Percentiles rank a stretch among this genome's conserved stretches.
Conservation (phyloP, 2,329 filamentous ascomycete species). For the Nigrospora oryzae region DNA sequence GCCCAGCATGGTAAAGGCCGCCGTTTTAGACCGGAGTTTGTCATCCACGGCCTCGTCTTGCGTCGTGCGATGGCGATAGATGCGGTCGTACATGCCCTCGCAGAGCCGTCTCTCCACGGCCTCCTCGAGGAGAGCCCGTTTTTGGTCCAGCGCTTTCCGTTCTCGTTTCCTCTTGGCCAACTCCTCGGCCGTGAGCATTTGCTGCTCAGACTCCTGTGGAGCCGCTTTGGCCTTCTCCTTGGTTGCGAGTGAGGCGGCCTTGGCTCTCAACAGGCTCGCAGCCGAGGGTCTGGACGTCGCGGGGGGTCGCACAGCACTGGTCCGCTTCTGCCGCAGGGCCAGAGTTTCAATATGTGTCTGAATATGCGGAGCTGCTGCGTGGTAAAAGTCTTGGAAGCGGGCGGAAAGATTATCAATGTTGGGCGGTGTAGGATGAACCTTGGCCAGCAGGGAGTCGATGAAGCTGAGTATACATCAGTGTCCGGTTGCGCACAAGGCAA, state of each 20-base stretch:
- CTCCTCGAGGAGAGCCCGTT: conserved; percentile 73
- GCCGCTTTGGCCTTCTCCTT: conserved; percentile 39
- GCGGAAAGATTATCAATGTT: conserved; percentile 73
- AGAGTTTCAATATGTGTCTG: conserved; percentile 78
- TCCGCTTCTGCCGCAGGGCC: conserved; percentile 64
- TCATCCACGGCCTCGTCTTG: conserved; percentile 94
- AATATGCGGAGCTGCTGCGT: conserved; percentile 71
- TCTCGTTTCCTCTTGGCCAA: conserved; percentile 72
- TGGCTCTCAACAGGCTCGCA: conserved; percentile 46
- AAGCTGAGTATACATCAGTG: conserved; percentile 49
- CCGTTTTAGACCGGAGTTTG: conserved; percentile 88
- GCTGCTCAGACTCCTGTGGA: conserved; percentile 48
- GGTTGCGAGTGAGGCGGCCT: conserved; percentile 43
- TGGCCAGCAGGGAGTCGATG: conserved; percentile 80
- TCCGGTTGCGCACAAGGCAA: background rate
- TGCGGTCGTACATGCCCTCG: conserved; percentile 75
- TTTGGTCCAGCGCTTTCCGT: conserved; percentile 68
- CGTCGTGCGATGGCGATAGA: conserved; percentile 86
- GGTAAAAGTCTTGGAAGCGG: conserved; percentile 95
- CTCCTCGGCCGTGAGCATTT: conserved; percentile 87
- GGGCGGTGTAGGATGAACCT: conserved; percentile 76
- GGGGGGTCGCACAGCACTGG: conserved; percentile 47
- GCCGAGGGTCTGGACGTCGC: conserved; percentile 47
- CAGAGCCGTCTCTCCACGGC: conserved; percentile 81
- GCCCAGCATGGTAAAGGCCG: conserved; percentile 80